Base-by-base conservation (phyloP, 78 protist species). In the Bigelowiella natans region DNA sequence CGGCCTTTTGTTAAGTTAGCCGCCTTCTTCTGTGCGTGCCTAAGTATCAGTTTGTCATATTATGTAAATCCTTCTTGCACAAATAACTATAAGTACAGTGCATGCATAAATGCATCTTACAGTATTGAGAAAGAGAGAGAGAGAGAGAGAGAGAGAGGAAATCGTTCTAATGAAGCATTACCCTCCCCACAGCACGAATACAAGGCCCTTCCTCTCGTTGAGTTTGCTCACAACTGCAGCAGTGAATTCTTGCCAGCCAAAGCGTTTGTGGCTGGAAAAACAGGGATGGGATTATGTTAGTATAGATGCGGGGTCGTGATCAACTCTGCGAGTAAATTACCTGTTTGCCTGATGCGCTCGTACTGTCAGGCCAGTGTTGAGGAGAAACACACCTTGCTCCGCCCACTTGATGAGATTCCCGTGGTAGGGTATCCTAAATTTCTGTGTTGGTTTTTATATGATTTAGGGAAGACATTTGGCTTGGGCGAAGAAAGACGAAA, bases 341-440 rank as follows among this genome's bases (percentile, higher is more conserved):
- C 36, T 85, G 87, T 37, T 37, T 7, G 38, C 87, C 87, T 85
- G 30, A 37, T 85, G 87, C 11, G 87, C 87, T 85, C 38, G 7
- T 29, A 85, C 87, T 29, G 87, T 85, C 37, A 85, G 38, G 38
- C 51, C 87, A 11, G 87, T 85, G 38, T 85, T 85, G 38, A 85
- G 36, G 51, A 85, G 38, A 34, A 85, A 85, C 30, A 85, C 87
- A 37, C 87, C 87, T 11, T 85, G 87, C 18, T 34, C 38, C 7
- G 87, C 87, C 87, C 87, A 85, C 51, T 85, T 34, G 30, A 85
- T 18, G 51, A 85, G 87, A 85, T 85, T 85, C 51, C 87, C 87
- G 11, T 85, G 87, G 30, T 85, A 11, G 30, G 87, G 87, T 26
- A 85, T 85, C 7, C 38, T 11, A 11, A 85, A 85, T 18, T 18